Conservation (phyloP, 768 basidiomycete species). For the Lactarius psammicola region DNA sequence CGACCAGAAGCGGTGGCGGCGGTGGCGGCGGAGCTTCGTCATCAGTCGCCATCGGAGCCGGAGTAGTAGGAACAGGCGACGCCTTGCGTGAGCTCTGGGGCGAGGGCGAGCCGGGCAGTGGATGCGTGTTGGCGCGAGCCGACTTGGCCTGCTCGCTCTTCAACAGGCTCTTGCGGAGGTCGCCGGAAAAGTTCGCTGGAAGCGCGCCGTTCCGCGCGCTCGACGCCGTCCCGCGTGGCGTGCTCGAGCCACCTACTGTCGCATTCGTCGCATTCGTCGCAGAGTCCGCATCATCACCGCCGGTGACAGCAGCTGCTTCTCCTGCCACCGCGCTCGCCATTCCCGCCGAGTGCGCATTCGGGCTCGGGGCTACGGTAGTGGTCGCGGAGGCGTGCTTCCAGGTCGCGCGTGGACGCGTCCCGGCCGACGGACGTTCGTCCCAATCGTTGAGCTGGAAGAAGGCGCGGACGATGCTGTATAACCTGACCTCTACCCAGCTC, state of each 20-base stretch:
- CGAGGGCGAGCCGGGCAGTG: slow-evolving; percentile 45
- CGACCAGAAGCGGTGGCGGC: not conserved
- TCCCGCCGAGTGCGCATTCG: slow-evolving; percentile 15
- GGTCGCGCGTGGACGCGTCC: slow-evolving; percentile 6
- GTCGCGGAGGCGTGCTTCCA: slow-evolving; percentile 1
- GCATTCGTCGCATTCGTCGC: not conserved
- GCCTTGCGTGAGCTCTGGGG: slow-evolving; percentile 50
- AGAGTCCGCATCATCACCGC: slow-evolving; percentile 8
- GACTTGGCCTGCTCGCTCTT: slow-evolving; percentile 84
- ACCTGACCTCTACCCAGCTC: slow-evolving; percentile 76
- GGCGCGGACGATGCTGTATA: slow-evolving; percentile 73
- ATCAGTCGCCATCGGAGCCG: slow-evolving; percentile 33
- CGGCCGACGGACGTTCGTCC: slow-evolving; percentile 21
- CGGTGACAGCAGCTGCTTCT: not conserved
- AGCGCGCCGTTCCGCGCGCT: slow-evolving; percentile 16
- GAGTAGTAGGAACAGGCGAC: slow-evolving; percentile 44
- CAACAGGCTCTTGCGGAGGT: slow-evolving; percentile 74
- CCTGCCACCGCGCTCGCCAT: not conserved
- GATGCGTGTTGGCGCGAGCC: slow-evolving; percentile 56
- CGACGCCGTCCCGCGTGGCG: slow-evolving; percentile 2
- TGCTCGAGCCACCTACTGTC: not conserved
- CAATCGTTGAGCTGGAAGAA: slow-evolving; percentile 46
- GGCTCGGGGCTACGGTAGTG: not conserved
- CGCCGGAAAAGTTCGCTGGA: slow-evolving; percentile 41
- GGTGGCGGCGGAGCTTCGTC: slow-evolving; percentile 32